Evolutionary conservation across 768 basidiomycete genomes (phyloP).

Genomic region (Astraeus odoratus): DNA sequence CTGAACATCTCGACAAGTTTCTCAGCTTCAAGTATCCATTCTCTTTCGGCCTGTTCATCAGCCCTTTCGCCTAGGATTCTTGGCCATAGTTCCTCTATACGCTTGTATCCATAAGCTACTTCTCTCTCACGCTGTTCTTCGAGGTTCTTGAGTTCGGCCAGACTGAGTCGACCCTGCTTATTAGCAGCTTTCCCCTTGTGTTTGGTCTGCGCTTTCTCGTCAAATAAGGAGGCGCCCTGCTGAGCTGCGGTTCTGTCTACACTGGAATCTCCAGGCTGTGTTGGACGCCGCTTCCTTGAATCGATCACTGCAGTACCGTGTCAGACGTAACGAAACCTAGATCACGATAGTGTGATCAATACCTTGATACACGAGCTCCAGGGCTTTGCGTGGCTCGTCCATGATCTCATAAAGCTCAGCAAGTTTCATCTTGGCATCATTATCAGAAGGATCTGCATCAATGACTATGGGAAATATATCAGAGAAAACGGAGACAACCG

Average conservation of each 20-base stretch:
- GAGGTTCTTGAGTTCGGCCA: conserved; percentile 50
- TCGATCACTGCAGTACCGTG: conserved; percentile 38
- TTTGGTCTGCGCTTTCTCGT: conserved; percentile 41
- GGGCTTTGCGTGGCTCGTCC: conserved; percentile 68
- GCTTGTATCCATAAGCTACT: conserved; percentile 48
- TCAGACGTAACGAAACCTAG: background rate
- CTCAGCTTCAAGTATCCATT: conserved; percentile 83
- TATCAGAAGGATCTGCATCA: conserved; percentile 63
- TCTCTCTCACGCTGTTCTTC: conserved; percentile 60
- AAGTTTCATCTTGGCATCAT: conserved; percentile 82
- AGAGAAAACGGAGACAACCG: background rate
- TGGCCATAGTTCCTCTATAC: conserved; percentile 58
- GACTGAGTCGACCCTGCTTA: conserved; percentile 40
- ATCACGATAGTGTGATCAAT: background rate
- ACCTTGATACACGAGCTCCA: conserved; percentile 86
- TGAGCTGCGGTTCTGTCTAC: conserved; percentile 12
- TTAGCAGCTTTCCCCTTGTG: conserved; percentile 31
- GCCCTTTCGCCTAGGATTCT: conserved; percentile 38
- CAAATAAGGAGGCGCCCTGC: conserved; percentile 51
- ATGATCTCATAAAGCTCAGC: conserved; percentile 86
- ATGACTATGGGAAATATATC: conserved; percentile 44
- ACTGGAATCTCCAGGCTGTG: conserved; percentile 14
- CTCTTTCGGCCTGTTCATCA: conserved; percentile 46
- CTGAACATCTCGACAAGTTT: conserved; percentile 85
- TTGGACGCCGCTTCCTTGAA: conserved; percentile 39